Percentiles rank a stretch among this genome's conserved stretches.
These are phyloP conservation scores for Sporothrix sp. DNA, from an alignment of 2,329 filamentous ascomycete species.

Conservation along the genomic window DNA sequence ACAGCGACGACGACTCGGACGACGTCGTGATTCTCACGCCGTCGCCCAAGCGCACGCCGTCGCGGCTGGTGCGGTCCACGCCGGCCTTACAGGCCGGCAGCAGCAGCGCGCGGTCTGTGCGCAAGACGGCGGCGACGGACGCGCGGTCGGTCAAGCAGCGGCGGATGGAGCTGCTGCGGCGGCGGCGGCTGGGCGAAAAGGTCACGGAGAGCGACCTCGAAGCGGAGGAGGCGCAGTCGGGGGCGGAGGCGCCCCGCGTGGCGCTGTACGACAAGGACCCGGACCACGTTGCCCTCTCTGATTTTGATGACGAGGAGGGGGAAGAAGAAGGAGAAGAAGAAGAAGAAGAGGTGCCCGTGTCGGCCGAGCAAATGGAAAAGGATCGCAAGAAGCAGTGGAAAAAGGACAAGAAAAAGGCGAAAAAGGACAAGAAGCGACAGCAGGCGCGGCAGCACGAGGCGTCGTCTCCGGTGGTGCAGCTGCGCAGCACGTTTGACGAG, in stretches of 20 bases:
- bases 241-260: constrained; percentile 14
- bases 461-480: background rate
- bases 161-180: constrained; percentile 23
- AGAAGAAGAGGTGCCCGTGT: background rate
- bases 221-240: background rate
- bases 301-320: constrained; percentile 28
- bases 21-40: background rate
- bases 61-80: background rate
- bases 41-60: background rate
- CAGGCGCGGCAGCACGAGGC: constrained; percentile 1
- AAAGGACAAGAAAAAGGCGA: constrained; percentile 6
- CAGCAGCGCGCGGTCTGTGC: background rate
- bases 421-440: background rate
- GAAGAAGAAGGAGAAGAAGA: constrained; percentile 10
- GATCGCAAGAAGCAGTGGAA: background rate
- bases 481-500: constrained; percentile 5
- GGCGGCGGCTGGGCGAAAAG: constrained; percentile 23
- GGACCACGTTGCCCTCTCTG: constrained; percentile 21
- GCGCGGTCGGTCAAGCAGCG: constrained; percentile 20
- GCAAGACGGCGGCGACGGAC: constrained; percentile 10
- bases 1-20: background rate
- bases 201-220: constrained; percentile 19
- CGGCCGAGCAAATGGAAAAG: background rate
- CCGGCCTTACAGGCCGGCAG: background rate
- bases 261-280: constrained; percentile 26